Conservation (phyloP, 495 filamentous ascomycete species). For the Xeromyces bisporus region DNA sequence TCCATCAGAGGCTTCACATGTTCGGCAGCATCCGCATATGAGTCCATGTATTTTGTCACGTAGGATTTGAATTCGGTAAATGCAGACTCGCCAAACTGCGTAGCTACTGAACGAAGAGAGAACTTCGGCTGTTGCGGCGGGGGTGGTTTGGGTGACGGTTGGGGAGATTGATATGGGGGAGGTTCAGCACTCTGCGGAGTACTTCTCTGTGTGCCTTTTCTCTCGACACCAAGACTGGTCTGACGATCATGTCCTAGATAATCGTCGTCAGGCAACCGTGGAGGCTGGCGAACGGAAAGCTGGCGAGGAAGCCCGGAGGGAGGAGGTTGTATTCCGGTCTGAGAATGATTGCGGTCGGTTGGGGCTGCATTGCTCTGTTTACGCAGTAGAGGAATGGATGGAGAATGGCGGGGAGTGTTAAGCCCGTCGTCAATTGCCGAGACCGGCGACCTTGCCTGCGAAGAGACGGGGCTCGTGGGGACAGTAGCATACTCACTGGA, state of each 20-base stretch:
- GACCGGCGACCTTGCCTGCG: slow-evolving; percentile 16
- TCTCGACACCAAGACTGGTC: slow-evolving; percentile 5
- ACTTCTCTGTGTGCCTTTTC: slow-evolving; percentile 10
- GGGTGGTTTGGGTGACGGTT: slow-evolving; percentile 9
- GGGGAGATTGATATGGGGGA: slow-evolving; percentile 3
- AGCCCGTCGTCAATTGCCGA: slow-evolving; percentile 1
- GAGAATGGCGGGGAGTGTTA: background rate
- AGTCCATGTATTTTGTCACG: slow-evolving; percentile 45
- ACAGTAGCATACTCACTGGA: slow-evolving; percentile 2
- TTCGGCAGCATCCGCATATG: slow-evolving; percentile 58
- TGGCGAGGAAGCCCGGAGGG: slow-evolving; percentile 8
- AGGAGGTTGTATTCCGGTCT: slow-evolving; percentile 7
- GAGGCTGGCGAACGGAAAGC: slow-evolving; percentile 7
- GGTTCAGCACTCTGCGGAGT: slow-evolving; percentile 19
- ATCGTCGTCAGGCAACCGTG: slow-evolving; percentile 2
- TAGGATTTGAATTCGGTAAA: slow-evolving; percentile 49
- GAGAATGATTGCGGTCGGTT: slow-evolving; percentile 11
- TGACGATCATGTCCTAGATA: slow-evolving; percentile 5
- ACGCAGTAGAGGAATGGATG: background rate
- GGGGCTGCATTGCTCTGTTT: slow-evolving; percentile 9
- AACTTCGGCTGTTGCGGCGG: slow-evolving; percentile 10
- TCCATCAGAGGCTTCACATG: slow-evolving; percentile 43
- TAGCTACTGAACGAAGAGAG: slow-evolving; percentile 24
- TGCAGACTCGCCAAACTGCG: slow-evolving; percentile 41
- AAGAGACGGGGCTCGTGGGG: slow-evolving; percentile 12